phyloP scores from a whole-genome alignment of 306 rosid species.

The Vigna unguiculata region DNA sequence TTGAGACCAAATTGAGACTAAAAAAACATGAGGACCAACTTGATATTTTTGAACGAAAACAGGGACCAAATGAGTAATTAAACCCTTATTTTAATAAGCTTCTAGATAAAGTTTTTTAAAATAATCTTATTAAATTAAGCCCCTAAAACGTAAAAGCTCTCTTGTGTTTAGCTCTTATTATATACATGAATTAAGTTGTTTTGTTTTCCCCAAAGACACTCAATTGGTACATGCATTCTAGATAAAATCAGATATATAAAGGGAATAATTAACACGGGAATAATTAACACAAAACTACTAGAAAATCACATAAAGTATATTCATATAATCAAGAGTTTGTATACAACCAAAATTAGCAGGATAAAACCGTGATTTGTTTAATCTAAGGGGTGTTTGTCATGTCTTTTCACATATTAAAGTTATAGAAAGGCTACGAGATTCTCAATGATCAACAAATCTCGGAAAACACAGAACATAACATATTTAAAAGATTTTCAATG shows the following conservation, averaged over 20 bases:
- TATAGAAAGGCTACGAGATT: conserved; percentile 28
- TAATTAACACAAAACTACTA: conserved; percentile 31
- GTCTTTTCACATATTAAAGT: conserved; percentile 7
- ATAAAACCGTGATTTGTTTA: conserved; percentile 10
- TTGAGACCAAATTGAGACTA: too few relatives aligned
- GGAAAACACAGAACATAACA: conserved; percentile 7
- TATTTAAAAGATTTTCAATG: conserved; percentile 2
- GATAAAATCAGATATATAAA: conserved; percentile 26
- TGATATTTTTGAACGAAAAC: too few relatives aligned
- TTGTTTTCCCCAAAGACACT: not conserved
- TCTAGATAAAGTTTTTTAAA: not conserved
- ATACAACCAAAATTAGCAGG: conserved; percentile 16
- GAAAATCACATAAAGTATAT: conserved; percentile 2
- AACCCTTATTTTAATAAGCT: too few relatives aligned
- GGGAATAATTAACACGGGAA: conserved; percentile 25
- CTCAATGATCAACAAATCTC: conserved; percentile 20
- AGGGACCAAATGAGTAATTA: too few relatives aligned
- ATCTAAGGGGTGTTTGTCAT: not conserved
- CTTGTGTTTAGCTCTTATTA: not conserved
- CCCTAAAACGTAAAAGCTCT: not conserved
- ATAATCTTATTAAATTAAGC: not conserved
- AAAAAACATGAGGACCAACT: too few relatives aligned
- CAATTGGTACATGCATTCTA: not conserved
- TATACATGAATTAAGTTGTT: not conserved
- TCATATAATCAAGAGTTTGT: not conserved